Conservation (phyloP, 1,139 yeast species). For the Kazachstania sp. region DNA sequence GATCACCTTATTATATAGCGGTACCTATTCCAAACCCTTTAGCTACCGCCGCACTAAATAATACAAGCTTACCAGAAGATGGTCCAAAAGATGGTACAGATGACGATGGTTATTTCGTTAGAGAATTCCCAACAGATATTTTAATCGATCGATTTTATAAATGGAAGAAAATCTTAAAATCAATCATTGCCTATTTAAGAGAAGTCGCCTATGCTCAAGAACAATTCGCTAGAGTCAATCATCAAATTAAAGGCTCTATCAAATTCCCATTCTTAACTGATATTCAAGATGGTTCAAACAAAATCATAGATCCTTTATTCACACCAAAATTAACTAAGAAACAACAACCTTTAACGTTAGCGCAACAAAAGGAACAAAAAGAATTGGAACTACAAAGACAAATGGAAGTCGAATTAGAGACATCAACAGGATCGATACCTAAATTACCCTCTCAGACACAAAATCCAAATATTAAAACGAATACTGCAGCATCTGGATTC, state of each 20-base stretch:
- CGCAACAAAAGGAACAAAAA: slow-evolving; percentile 13
- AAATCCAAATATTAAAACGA: neutral
- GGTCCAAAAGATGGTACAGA: neutral
- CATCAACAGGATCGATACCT: neutral
- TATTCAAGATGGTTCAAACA: slow-evolving; percentile 27
- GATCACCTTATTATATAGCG: slow-evolving; percentile 33
- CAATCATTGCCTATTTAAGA: slow-evolving; percentile 51
- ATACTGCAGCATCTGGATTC: slow-evolving; percentile 39
- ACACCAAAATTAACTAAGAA: slow-evolving; percentile 17
- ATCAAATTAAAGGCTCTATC: slow-evolving; percentile 52
- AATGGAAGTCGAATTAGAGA: neutral
- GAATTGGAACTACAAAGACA: slow-evolving; percentile 1
- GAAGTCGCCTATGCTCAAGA: slow-evolving; percentile 60
- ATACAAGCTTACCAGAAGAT: neutral
- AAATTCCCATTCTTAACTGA: slow-evolving; percentile 46
- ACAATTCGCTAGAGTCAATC: slow-evolving; percentile 57
- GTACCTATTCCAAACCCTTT: slow-evolving; percentile 31
- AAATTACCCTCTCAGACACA: neutral
- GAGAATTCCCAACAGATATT: slow-evolving; percentile 34
- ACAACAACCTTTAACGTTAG: slow-evolving; percentile 20
- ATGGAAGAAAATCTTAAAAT: slow-evolving; percentile 63
- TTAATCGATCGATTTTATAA: slow-evolving; percentile 48
- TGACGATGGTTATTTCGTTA: slow-evolving; percentile 17
- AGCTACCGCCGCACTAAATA: slow-evolving; percentile 7
- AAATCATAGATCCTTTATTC: slow-evolving; percentile 30